phyloP scores from a whole-genome alignment of 2,329 filamentous ascomycete species.

The Hypoxylon sp. region DNA sequence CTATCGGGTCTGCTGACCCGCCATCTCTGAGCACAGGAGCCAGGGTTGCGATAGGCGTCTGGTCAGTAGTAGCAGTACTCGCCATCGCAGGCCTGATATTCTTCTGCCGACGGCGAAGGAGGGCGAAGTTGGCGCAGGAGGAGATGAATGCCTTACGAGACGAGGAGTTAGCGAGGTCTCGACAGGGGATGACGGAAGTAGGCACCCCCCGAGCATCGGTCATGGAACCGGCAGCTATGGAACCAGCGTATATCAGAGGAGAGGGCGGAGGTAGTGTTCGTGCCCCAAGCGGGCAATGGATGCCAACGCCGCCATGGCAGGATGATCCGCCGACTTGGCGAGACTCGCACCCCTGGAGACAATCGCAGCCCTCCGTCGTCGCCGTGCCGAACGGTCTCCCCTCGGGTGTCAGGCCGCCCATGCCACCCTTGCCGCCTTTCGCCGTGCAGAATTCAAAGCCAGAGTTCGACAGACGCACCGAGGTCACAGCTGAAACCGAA shows the following conservation, averaged over 20 bases:
- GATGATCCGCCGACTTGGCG: slow-evolving; percentile 43
- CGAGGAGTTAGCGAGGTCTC: slow-evolving; percentile 35
- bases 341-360: slow-evolving; percentile 43
- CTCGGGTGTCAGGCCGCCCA: slow-evolving; percentile 16
- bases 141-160: slow-evolving; percentile 34
- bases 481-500: slow-evolving; percentile 36
- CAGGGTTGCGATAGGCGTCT: slow-evolving; percentile 44
- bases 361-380: slow-evolving; percentile 35
- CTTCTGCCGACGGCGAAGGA: slow-evolving; percentile 34
- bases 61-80: slow-evolving; percentile 41
- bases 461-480: slow-evolving; percentile 31
- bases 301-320: slow-evolving; percentile 45
- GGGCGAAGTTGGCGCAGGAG: slow-evolving; percentile 20
- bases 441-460: slow-evolving; percentile 2
- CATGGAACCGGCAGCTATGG: slow-evolving; percentile 30
- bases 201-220: slow-evolving; percentile 5
- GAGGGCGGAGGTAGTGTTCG: slow-evolving; percentile 16
- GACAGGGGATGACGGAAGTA: slow-evolving; percentile 30
- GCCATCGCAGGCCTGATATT: slow-evolving; percentile 30
- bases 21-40: slow-evolving; percentile 38
- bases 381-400: slow-evolving; percentile 28
- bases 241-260: slow-evolving; percentile 32
- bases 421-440: slow-evolving; percentile 21
- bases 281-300: slow-evolving; percentile 41
- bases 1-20: slow-evolving; percentile 27